Evolutionary conservation across 148 eudicot genomes (phyloP).

Genomic region (Vaccinium corymbosum): DNA sequence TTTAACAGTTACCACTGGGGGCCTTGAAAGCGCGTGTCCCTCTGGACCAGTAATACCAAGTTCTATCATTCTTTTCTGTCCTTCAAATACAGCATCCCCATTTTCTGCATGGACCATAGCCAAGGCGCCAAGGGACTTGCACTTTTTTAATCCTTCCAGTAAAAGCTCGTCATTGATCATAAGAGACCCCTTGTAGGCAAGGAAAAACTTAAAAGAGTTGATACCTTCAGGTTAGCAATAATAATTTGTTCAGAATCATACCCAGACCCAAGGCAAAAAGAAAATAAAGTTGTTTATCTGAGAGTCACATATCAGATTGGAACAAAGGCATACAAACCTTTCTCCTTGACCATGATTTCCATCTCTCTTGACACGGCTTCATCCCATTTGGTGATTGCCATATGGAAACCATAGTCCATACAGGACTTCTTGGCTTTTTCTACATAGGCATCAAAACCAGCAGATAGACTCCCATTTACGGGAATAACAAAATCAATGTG

Average conservation of each 20-base stretch:
- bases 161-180: conserved; percentile 87
- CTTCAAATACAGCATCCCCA: conserved; percentile 98
- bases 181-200: conserved; percentile 89
- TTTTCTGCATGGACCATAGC: conserved; percentile 99
- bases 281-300: not conserved
- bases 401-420: conserved; percentile 98
- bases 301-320: not conserved
- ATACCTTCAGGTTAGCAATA: conserved; percentile 47
- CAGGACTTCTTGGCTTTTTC: conserved; percentile 65
- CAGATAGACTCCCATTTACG: conserved; percentile 69
- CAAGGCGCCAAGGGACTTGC: conserved; percentile 95
- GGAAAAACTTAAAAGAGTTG: conserved; percentile 96
- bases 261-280: not conserved
- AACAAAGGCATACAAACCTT: conserved; percentile 44
- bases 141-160: conserved; percentile 82
- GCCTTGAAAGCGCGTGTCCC: conserved; percentile 98
- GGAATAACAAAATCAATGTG: conserved; percentile 97
- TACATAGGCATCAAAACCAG: conserved; percentile 64
- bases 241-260: not conserved
- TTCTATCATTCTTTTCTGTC: conserved; percentile 94
- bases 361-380: conserved; percentile 77
- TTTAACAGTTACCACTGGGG: conserved; percentile 57
- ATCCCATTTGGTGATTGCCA: conserved; percentile 97
- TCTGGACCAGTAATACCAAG: conserved; percentile 99
- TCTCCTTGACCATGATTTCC: conserved; percentile 92